Base-by-base conservation (phyloP, 768 basidiomycete genomes). In the Rubroboletus satanas region DNA sequence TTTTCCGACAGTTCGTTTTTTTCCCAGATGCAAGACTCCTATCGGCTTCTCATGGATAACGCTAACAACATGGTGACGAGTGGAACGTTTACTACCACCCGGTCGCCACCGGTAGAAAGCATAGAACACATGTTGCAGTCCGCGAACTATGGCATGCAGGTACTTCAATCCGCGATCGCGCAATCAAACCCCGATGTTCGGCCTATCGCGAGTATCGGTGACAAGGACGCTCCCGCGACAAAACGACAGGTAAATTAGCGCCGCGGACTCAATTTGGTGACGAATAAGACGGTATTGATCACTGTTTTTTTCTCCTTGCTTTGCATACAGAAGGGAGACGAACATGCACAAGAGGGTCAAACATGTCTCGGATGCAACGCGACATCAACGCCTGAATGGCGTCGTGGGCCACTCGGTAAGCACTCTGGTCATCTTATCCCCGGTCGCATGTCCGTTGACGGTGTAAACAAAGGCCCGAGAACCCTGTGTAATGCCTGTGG, bases 381-480 rank as follows among this genome's bases (percentile, higher is more conserved):
- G 57, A 93, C 90, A 15, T 85, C 88, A 52, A 93, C 90, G 59
- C 90, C 90, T 7, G 90, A 93, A 75, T 93, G 90, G 90, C 77
- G 90, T 51, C 75, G 90, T 58, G 90, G 90, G 1, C 90, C 90
- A 14, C 71, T 92, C 74, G 90, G 89, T 90, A 66, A 69, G 76
- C 72, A 42, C 35, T 21, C n/a, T 54, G 49, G 58, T 64, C 56
- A 17, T 65, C 56, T 62, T 59, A 53, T 58, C 63, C 58, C 52
- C 56, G 60, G 62, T 52, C 32, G 56, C 59, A 52, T 61, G 59
- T 59, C 55, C 49, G 37, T 45, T 72, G 65, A 72, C 56, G 45
- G 57, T 62, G 58, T 56, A 59, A 61, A 56, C 57, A 58, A 57
- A 90, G 88, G 89, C 49, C 89, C 89, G 23, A 80, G 90, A 66